These are phyloP conservation scores for Colletotrichum acutatum DNA, from an alignment of 2,329 filamentous ascomycete species.

Conservation along the genomic window DNA sequence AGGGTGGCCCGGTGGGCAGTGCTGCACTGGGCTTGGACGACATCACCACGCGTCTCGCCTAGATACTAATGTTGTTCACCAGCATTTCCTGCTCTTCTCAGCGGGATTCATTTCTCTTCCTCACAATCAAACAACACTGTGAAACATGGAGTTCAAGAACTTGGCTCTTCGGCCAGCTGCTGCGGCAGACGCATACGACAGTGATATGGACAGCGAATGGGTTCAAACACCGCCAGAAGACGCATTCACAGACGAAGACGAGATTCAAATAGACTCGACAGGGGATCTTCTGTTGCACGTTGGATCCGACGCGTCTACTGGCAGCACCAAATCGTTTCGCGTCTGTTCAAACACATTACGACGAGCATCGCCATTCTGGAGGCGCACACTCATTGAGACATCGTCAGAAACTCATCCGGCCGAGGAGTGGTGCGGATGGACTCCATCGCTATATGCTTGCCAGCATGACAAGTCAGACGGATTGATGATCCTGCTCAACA, in stretches of 20 bases:
- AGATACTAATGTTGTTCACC: neutral
- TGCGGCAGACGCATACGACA: constrained; percentile 1
- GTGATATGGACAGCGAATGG: constrained; percentile 25
- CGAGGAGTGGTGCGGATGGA: constrained; percentile 6
- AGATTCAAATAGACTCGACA: constrained; percentile 19
- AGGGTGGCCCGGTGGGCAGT: neutral
- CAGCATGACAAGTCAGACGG: constrained; percentile 19
- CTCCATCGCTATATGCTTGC: constrained; percentile 14
- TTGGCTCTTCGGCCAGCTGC: constrained; percentile 2
- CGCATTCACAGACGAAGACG: constrained; percentile 2
- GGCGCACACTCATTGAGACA: constrained; percentile 7
- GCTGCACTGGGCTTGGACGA: neutral
- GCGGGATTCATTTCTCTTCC: neutral
- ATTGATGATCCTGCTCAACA: constrained; percentile 20
- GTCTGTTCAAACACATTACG: constrained; percentile 23
- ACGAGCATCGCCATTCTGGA: constrained; percentile 29
- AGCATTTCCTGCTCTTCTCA: neutral
- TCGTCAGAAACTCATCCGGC: neutral
- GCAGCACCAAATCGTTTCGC: constrained; percentile 9
- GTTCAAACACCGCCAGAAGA: constrained; percentile 18
- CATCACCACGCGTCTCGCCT: neutral
- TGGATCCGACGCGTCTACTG: neutral
- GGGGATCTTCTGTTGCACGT: constrained; percentile 16
- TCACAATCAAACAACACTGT: neutral
- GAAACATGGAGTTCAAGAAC: constrained; percentile 9